A percentile compares a stretch with the other conserved stretches of the same genome.
Evolutionary conservation across 2,329 filamentous ascomycete genomes (phyloP).

Genomic region (Davidsoniella virescens): DNA sequence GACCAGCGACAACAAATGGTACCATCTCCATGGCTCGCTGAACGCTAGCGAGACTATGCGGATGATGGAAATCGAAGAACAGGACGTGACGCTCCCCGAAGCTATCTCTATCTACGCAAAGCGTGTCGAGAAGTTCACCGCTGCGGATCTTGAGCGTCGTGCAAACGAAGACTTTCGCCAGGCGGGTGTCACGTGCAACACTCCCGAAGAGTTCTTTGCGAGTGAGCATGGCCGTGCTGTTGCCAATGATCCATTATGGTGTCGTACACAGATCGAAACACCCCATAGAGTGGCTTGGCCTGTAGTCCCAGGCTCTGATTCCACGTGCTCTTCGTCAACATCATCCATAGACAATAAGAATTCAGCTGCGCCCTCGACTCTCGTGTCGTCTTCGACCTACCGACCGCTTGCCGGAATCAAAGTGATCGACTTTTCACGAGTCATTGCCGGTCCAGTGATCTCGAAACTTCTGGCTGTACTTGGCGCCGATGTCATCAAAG

Average conservation of each 20-base stretch:
- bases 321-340: no score
- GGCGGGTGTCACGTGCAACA: constrained; percentile 18
- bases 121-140: constrained; percentile 14
- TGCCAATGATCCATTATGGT: constrained; percentile 14
- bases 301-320: neutral
- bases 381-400: neutral
- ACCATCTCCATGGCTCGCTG: constrained; percentile 16
- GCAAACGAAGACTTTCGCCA: constrained; percentile 16
- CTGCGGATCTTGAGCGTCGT: constrained; percentile 15
- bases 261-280: constrained; percentile 6
- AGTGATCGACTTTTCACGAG: constrained; percentile 58
- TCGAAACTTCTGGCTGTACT: constrained; percentile 57
- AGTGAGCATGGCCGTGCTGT: constrained; percentile 18
- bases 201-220: constrained; percentile 17
- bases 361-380: no score
- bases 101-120: constrained; percentile 16
- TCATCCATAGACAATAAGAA: no score
- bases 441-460: constrained; percentile 62
- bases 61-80: constrained; percentile 13
- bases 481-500: constrained; percentile 56
- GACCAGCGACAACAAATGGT: constrained; percentile 14
- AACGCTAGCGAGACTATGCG: constrained; percentile 14
- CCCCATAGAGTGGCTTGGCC: constrained; percentile 13
- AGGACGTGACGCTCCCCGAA: constrained; percentile 14
- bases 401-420: constrained; percentile 43